Conservation (phyloP, 441 rosid species). For the Erysimum cheiri region DNA sequence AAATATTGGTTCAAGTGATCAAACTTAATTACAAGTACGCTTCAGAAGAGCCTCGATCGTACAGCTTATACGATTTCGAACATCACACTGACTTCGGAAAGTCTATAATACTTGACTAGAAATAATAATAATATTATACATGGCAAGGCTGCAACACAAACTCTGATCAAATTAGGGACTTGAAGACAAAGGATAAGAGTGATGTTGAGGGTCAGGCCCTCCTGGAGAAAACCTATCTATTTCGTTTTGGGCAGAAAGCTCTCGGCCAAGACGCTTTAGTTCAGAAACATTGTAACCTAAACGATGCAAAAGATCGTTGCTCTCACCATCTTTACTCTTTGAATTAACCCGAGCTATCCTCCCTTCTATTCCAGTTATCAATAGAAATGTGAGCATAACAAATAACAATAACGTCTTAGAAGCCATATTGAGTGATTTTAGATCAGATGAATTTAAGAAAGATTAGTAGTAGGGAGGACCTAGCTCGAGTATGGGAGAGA, state of each 20-base stretch:
- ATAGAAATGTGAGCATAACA: constrained; percentile 12
- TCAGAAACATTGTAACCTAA: constrained; percentile 45
- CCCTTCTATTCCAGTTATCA: constrained; percentile 32
- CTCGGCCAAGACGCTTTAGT: constrained; percentile 34
- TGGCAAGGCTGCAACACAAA: constrained; percentile 20
- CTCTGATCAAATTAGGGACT: constrained; percentile 36
- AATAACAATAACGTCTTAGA: constrained; percentile 31
- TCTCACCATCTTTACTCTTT: constrained; percentile 29
- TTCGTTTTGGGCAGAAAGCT: constrained; percentile 17
- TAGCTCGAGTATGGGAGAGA: constrained; percentile 14
- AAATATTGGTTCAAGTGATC: constrained; percentile 4
- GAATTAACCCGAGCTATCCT: constrained; percentile 29
- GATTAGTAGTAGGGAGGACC: constrained; percentile 7
- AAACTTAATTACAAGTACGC: constrained; percentile 23
- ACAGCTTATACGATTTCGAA: constrained; percentile 25
- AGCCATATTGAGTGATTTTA: constrained; percentile 31
- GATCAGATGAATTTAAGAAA: constrained; percentile 17
- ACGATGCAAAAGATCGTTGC: constrained; percentile 37
- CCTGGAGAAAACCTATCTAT: constrained; percentile 45
- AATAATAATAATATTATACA: constrained; percentile 10
- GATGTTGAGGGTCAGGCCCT: constrained; percentile 50
- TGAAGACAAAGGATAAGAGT: constrained; percentile 39
- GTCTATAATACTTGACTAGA: neutral
- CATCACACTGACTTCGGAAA: constrained; percentile 1
- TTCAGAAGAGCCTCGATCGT: constrained; percentile 4